These are phyloP conservation scores for Begonia fuchsioides DNA, from an alignment of 306 rosid genomes.

Conservation along the genomic window DNA sequence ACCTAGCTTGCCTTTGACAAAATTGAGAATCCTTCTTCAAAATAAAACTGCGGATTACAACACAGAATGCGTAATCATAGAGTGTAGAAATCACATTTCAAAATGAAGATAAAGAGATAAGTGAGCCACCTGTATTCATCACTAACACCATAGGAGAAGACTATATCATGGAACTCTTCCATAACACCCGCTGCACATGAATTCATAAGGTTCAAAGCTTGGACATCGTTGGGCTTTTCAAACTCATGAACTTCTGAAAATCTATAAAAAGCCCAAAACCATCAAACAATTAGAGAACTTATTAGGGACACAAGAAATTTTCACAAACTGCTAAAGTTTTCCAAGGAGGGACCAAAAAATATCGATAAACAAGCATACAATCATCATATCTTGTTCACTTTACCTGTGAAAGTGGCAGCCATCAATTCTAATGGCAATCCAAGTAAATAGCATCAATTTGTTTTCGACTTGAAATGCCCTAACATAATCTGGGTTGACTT, in stretches of 20 bases:
- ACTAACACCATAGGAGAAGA: constrained; percentile 68
- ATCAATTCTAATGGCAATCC: constrained; percentile 64
- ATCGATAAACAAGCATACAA: no score
- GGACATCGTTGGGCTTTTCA: constrained; percentile 77
- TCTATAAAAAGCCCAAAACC: constrained; percentile 12
- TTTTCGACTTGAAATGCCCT: constrained; percentile 51
- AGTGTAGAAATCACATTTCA: not conserved
- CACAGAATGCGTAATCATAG: not conserved
- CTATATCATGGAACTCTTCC: constrained; percentile 51
- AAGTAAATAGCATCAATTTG: constrained; percentile 56
- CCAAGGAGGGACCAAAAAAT: no score
- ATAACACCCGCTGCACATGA: constrained; percentile 53
- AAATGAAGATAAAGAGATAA: not conserved
- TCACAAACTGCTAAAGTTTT: no score
- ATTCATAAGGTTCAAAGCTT: constrained; percentile 76
- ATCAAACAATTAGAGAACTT: not conserved
- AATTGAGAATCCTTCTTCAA: constrained; percentile 42
- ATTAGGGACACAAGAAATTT: no score
- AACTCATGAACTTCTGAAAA: constrained; percentile 62
- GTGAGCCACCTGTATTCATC: constrained; percentile 44
- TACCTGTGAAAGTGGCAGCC: constrained; percentile 81
- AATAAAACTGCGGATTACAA: constrained; percentile 34
- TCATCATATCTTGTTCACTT: not conserved
- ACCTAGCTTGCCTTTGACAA: constrained; percentile 43
- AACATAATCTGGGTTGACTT: constrained; percentile 53